Base-by-base conservation (phyloP, 768 basidiomycete genomes). In the Rhodocollybia butyracea region DNA sequence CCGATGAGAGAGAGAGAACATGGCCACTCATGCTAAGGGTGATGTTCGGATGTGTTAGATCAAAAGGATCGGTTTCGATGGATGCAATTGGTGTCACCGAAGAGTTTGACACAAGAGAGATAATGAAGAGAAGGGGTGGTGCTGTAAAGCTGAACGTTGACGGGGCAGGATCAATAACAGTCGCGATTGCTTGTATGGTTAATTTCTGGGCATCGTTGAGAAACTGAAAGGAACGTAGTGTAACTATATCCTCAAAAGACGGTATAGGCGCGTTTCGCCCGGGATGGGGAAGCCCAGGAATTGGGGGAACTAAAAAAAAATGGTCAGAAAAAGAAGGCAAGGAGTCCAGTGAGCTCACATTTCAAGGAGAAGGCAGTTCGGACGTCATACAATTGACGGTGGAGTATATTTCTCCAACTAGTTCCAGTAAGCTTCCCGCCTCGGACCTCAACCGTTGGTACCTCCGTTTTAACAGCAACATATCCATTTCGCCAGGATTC, bases 251-350 rank as follows among this genome's bases (percentile, higher is more conserved):
- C 3, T 82, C 75, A 39, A 88, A 62, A 5, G 77, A 67, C 11
- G 87, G 89, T 3, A 85, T 72, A 7, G 82, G 80, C 1, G 59
- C 60, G 48, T 76, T 69, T 10, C 68, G 61, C 15, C 84, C 84
- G 3, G 86, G 84, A 19, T 68, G 66, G 17, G 89, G 89, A 15
- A 91, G 69, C 3, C 86, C 86, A 40, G 88, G 86, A 7, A 91
- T 61, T 7, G 72, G 64, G 7, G 85, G 86, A 26, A 89, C 88
- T 90, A 59, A 10, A 61, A 45, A 34, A 57, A 34, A 50, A 31
- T 45, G 55, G 43, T 41, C 45, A 32, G 30, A 30, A 15, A 39
- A 47, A 42, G 48, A n/a, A 51, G 40, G 43, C 36, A 54, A 52
- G 39, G 13, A 3, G 22, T 22, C 11, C 12, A 51, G 46, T 30